Evolutionary conservation across 1,139 yeast species (phyloP).

Genomic region (Suhomyces choctaworum): DNA sequence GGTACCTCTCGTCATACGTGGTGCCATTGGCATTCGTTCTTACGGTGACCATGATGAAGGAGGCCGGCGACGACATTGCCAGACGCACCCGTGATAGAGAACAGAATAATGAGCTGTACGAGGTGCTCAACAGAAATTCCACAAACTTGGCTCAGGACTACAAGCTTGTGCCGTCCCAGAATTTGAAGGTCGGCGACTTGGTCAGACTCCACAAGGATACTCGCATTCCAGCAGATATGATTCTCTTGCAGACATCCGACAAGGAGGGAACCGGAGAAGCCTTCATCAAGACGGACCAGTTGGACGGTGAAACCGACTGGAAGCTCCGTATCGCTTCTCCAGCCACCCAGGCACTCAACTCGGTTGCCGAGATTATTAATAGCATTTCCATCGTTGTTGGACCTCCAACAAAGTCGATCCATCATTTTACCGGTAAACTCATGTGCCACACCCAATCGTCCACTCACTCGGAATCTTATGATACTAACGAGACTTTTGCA

Average conservation of each 20-base stretch:
- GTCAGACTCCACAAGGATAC: conserved; percentile 79
- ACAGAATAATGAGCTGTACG: conserved; percentile 80
- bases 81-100: conserved; percentile 89
- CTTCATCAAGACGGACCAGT: conserved; percentile 93
- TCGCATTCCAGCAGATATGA: conserved; percentile 91
- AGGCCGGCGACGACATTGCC: conserved; percentile 90
- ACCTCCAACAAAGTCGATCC: conserved; percentile 82
- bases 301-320: conserved; percentile 99
- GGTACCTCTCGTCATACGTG: conserved; percentile 87
- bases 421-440: conserved; percentile 73
- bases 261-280: conserved; percentile 70
- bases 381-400: conserved; percentile 61
- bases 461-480: conserved; percentile 20
- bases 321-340: conserved; percentile 78
- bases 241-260: conserved; percentile 82
- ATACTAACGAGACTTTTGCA: conserved; percentile 57
- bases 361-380: conserved; percentile 35
- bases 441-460: conserved; percentile 39
- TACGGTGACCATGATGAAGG: conserved; percentile 90
- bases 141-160: conserved; percentile 30
- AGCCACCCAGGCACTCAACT: conserved; percentile 61
- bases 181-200: conserved; percentile 82
- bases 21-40: conserved; percentile 94
- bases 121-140: conserved; percentile 52
- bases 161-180: conserved; percentile 55